Base-by-base conservation (phyloP, 345 rosid species). In the Erodium maritimum region DNA sequence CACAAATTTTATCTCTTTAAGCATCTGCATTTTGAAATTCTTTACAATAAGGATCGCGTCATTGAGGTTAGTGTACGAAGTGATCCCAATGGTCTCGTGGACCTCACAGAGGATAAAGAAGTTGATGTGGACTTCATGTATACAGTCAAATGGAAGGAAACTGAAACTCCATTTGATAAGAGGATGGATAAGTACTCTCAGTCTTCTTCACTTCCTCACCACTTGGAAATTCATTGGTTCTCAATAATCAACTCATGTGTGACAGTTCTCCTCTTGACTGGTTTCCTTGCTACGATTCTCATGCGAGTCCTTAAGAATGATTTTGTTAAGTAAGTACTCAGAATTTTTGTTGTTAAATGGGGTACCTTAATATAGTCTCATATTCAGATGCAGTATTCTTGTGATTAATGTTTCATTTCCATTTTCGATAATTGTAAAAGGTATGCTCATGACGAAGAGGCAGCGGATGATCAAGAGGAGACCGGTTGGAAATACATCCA, bases 401-500 rank as follows among this genome's bases (percentile, higher is more conserved):
- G 4, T 3, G 37, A 29, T 29, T 29, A 29, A 29, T 29, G 37
- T 29, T 6, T 29, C 4, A 29, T 29, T 6, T 29, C 37, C 4
- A 29, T 5, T 29, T 29, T 29, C n/a, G n/a, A n/a, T 29, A 6
- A 29, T 29, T 29, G 9, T 61, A 34, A 29, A 57, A 78, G 82
- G 62, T 78, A 75, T 73, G 79, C 85, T 18, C 80, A 80, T 53
- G 85, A 80, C 65, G 85, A 80, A 69, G 85, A 80, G 61, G 18
- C 82, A 21, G 79, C 77, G 53, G 82, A 77, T 54, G 82, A 80
- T 60, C 78, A 73, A 52, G 85, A 80, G 51, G 82, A 80, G 74
- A 77, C 80, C 61, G 85, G 82, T 21, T 78, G 82, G 85, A 80
- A 80, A 54, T 77, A 80, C 76, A 77, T 80, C 20, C 82, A 80